Evolutionary conservation across 768 basidiomycete genomes (phyloP), one percentile per base, ranked within the genome.

Genomic region (Amanita subjunquillea): DNA sequence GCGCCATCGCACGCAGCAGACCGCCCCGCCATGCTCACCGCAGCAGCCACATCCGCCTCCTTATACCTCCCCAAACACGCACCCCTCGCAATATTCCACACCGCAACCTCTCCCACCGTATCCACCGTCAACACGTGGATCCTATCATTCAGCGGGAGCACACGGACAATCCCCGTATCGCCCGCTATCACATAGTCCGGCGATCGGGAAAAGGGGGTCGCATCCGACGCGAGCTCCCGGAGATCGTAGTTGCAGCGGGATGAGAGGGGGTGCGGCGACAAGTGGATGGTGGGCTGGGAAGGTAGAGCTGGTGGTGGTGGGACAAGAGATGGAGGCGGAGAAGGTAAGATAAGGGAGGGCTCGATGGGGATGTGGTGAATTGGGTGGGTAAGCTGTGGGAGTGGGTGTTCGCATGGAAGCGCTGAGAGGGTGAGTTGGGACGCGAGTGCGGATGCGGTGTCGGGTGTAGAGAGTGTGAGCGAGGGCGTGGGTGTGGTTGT

Each of bases 101-200:
- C 85, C 0, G 85, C 88, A 9, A 97, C 85, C 59, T 88, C 83
- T 4, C 93, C 92, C 1, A 78, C 75, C 0, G 91, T 95, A 62
- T 97, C 87, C 39, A 96, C 85, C 0, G 91, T 92, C 41, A 99
- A 70, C 17, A 87, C 91, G 62, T 97, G 93, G 57, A 91, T 74
- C 54, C 90, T 77, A 62, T 97, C 91, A 65, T 91, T 96, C 39
- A 98, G 69, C 44, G 95, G 72, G 39, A 88, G 69, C 6, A 82
- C 84, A 32, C 94, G 76, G 46, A 96, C 84, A 22, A 97, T 76
- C 3, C 95, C 95, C 55, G 79, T 75, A 48, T 82, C 82, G 1
- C 95, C 95, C 6, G 66, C 59, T 34, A 95, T 86, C 10, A 86
- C 66, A 51, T 79, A 77, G 57, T 91, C 89, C 0, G 94, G 87